Evolutionary conservation across 441 rosid species (phyloP).

Genomic region (Biscutella laevigata): DNA sequence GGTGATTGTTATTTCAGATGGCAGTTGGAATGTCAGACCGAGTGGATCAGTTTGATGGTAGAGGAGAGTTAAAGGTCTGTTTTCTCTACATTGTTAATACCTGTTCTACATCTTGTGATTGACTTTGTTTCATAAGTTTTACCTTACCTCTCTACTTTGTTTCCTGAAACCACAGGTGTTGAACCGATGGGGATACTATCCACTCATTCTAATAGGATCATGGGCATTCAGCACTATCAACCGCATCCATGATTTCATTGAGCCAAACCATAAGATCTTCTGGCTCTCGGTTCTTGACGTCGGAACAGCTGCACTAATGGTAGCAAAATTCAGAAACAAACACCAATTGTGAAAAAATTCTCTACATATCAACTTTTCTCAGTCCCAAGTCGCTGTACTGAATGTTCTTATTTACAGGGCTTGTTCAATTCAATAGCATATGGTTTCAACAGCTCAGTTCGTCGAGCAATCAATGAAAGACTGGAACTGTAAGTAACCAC

Average conservation of each 20-base stretch:
- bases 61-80: slow-evolving; percentile 70
- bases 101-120: background rate
- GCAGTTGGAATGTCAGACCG: slow-evolving; percentile 78
- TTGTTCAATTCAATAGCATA: slow-evolving; percentile 90
- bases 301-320: slow-evolving; percentile 92
- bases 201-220: slow-evolving; percentile 88
- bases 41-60: slow-evolving; percentile 47
- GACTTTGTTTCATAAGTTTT: background rate
- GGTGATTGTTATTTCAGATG: slow-evolving; percentile 44
- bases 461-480: slow-evolving; percentile 76
- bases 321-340: slow-evolving; percentile 24
- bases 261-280: slow-evolving; percentile 74
- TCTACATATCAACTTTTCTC: slow-evolving; percentile 2
- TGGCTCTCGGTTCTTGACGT: slow-evolving; percentile 95
- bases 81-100: background rate
- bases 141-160: background rate
- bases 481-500: slow-evolving; percentile 60
- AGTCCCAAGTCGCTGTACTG: background rate
- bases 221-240: slow-evolving; percentile 95
- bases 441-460: slow-evolving; percentile 84
- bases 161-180: slow-evolving; percentile 44
- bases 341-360: background rate
- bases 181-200: slow-evolving; percentile 96
- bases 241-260: slow-evolving; percentile 70
- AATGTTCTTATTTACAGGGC: slow-evolving; percentile 36